Conservation (phyloP, 2,329 filamentous ascomycete genomes). For the Pseudogymnoascus sp. region DNA sequence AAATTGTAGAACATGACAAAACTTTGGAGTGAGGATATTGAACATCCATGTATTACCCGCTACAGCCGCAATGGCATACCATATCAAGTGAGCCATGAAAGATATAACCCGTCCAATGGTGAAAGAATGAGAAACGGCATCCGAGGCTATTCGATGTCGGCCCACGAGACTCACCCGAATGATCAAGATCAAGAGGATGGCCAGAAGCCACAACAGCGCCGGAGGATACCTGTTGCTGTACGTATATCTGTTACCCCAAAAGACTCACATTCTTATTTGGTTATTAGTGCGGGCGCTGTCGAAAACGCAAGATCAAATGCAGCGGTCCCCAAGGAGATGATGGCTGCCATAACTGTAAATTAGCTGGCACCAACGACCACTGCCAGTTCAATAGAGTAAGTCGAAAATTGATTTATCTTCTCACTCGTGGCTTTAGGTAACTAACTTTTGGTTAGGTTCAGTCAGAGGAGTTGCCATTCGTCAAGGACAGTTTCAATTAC, state of each 20-base stretch:
- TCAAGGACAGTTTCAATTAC: slow-evolving; percentile 17
- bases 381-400: slow-evolving; percentile 77
- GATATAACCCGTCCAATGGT: slow-evolving; percentile 16
- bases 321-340: slow-evolving; percentile 74
- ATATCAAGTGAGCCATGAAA: slow-evolving; percentile 23
- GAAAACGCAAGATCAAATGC: slow-evolving; percentile 91
- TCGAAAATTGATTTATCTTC: not conserved
- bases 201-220: slow-evolving; percentile 19
- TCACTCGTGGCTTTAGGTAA: not conserved
- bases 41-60: slow-evolving; percentile 21
- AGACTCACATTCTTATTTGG: not conserved
- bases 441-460: not conserved
- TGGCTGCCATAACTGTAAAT: slow-evolving; percentile 79
- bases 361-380: slow-evolving; percentile 51
- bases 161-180: slow-evolving; percentile 17
- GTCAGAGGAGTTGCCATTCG: slow-evolving; percentile 18
- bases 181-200: slow-evolving; percentile 20
- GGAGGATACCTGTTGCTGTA: slow-evolving; percentile 46
- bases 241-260: slow-evolving; percentile 17
- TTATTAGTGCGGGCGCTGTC: slow-evolving; percentile 72
- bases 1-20: slow-evolving; percentile 1
- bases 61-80: slow-evolving; percentile 18
- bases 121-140: slow-evolving; percentile 12
- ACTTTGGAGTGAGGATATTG: slow-evolving; percentile 14
- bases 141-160: slow-evolving; percentile 16